Evolutionary conservation across 1,284 basidiomycete genomes (phyloP), one percentile per base, ranked within the genome.

Genomic region (Hemileia vastatrix): DNA sequence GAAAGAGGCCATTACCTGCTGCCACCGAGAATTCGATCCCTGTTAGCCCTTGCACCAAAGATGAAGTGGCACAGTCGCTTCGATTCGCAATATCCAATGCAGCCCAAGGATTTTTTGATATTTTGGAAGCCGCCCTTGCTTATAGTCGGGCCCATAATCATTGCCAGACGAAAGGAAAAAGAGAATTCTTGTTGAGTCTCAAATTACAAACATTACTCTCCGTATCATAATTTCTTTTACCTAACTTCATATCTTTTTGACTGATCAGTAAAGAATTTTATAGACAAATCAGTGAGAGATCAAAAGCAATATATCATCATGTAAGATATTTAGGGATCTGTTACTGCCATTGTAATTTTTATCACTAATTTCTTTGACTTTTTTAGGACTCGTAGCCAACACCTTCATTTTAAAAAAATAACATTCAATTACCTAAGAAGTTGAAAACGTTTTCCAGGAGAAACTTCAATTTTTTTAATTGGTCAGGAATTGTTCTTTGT

Each of bases 1-100:
- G 77, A 1, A 24, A 67, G 18, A 65, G 74, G 19, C 76, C 77
- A 8, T 72, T 80, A 67, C 77, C 77, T 2, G 57, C 67, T 3
- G 71, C 69, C 13, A 78, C 78, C 31, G 78, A 63, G 66, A 79
- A 67, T 75, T 71, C 63, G 67, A 74, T 15, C 27, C 31, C 9
- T 31, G 36, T 13, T n/a, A 33, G 18, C 19, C 18, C 44, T 24
- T 8, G 44, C n/a, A 52, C 57, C 2, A 50, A 60, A 19, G 13
- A n/a, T 3, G 58, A 60, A 9, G 21, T 60, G 15, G 32, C 23
- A 31, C 50, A 60, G 18, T 60, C 36, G 8, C 31, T 60, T 19
- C 19, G 43, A 4, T 53, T 54, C 31, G 58, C 50, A 8, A 31
- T 60, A 33, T 53, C 58, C 1, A 54, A 60, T 48, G 50, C 43